Percentiles rank a stretch among this genome's conserved stretches.
Conservation (phyloP, 73 alveolate genomes). For the Symbiodinium pilosum region DNA sequence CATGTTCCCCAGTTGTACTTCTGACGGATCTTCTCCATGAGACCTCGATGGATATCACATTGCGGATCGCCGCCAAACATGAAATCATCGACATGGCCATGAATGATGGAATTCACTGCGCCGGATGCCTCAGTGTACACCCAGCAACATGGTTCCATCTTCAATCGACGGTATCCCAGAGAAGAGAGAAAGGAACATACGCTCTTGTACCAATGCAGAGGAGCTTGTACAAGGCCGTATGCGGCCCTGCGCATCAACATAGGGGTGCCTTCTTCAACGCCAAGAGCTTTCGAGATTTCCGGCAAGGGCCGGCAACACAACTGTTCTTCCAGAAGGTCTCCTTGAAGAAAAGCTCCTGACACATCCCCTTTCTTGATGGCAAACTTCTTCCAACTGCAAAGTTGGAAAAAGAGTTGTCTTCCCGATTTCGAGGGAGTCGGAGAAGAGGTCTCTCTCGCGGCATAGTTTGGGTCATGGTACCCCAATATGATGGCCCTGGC, state of each 20-base stretch:
- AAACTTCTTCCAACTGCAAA: neutral
- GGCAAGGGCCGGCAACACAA: neutral
- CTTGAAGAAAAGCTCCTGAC: slow-evolving; percentile 8
- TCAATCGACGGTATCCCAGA: neutral
- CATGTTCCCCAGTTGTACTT: slow-evolving; percentile 9
- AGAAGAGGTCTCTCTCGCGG: neutral
- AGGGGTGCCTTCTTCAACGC: neutral
- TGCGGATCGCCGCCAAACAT: slow-evolving; percentile 10
- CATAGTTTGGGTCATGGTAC: neutral
- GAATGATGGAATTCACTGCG: too few relatives aligned
- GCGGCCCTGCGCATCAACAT: neutral
- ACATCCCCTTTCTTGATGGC: slow-evolving; percentile 11
- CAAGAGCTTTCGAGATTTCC: neutral
- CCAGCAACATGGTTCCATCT: slow-evolving; percentile 31
- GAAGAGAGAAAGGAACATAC: neutral
- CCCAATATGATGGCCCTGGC: slow-evolving; percentile 18
- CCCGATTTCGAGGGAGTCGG: neutral
- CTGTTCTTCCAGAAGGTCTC: neutral
- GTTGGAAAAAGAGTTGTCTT: neutral
- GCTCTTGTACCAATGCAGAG: neutral
- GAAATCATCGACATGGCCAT: slow-evolving; percentile 1
- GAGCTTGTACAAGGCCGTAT: neutral
- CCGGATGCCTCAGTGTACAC: neutral
- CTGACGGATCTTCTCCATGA: neutral
- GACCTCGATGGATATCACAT: neutral